A percentile compares a stretch with the other conserved stretches of the same genome.
phyloP scores from a whole-genome alignment of 1,284 basidiomycete species.

The Mycosarcoma mackinlayi region DNA sequence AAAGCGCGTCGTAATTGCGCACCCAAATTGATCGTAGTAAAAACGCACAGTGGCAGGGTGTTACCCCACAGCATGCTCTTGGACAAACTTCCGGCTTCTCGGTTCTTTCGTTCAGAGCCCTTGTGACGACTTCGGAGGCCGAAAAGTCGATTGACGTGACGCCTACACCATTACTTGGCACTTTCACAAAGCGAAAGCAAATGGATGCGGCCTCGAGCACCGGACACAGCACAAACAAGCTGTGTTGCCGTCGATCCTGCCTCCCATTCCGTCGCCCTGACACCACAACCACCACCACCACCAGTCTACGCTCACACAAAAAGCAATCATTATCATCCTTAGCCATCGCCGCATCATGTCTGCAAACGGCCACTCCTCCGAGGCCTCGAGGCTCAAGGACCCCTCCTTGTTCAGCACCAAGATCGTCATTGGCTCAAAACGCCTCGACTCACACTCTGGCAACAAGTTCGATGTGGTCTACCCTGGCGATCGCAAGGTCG shows the following conservation, averaged over 20 bases:
- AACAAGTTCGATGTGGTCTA: conserved; percentile 36
- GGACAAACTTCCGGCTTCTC: not conserved
- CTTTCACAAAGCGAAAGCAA: too few relatives aligned
- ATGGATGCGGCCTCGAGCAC: too few relatives aligned
- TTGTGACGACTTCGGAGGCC: conserved; percentile 5
- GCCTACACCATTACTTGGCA: too few relatives aligned
- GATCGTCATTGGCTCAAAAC: conserved; percentile 29
- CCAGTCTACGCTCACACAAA: not conserved
- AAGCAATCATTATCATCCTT: too few relatives aligned
- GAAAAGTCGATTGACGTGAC: too few relatives aligned
- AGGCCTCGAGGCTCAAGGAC: conserved; percentile 32
- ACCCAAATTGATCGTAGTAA: not conserved
- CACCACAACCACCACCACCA: not conserved
- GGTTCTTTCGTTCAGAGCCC: not conserved
- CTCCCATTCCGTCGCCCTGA: not conserved
- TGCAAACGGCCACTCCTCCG: conserved; percentile 12
- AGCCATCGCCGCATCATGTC: too few relatives aligned
- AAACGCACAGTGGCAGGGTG: not conserved
- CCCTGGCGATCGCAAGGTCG: conserved; percentile 16
- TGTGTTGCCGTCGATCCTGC: not conserved
- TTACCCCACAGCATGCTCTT: conserved; percentile 10
- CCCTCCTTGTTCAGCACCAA: conserved; percentile 30
- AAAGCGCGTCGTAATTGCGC: conserved; percentile 19
- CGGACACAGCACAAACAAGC: too few relatives aligned
- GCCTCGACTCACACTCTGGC: conserved; percentile 22